Conservation (phyloP, 2,329 filamentous ascomycete species). For the Xylaria multiplex region DNA sequence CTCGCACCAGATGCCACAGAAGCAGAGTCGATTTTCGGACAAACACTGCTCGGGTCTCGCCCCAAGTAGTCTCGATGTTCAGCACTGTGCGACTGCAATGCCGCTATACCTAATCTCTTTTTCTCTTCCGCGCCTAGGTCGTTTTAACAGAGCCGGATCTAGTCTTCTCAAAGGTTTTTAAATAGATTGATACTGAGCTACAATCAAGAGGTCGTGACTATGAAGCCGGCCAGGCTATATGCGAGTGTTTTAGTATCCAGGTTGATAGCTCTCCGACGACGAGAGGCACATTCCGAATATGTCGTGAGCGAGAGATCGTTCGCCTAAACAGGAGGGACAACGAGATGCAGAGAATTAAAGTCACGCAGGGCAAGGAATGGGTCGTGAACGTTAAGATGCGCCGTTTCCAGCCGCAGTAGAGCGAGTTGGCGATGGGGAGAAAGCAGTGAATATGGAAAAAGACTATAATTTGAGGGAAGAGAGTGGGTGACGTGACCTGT, state of each 20-base stretch:
- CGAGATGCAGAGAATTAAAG: slow-evolving; percentile 31
- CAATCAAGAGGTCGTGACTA: slow-evolving; percentile 28
- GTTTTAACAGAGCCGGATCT: slow-evolving; percentile 19
- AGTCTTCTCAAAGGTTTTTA: slow-evolving; percentile 12
- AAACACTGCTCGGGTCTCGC: slow-evolving; percentile 43
- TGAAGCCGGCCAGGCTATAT: slow-evolving; percentile 29
- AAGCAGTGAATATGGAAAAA: slow-evolving; percentile 42
- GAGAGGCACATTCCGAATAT: slow-evolving; percentile 38
- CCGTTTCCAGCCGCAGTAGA: slow-evolving; percentile 36
- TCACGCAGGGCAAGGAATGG: slow-evolving; percentile 40
- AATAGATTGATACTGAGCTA: slow-evolving; percentile 18
- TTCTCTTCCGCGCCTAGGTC: slow-evolving; percentile 36
- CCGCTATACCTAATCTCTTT: slow-evolving; percentile 37
- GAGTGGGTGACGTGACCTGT: slow-evolving; percentile 41
- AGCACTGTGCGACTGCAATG: slow-evolving; percentile 46
- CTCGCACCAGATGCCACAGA: slow-evolving; percentile 44
- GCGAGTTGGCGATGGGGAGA: slow-evolving; percentile 41
- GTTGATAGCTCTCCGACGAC: slow-evolving; percentile 39
- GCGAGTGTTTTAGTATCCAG: slow-evolving; percentile 38
- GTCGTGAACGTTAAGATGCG: slow-evolving; percentile 35
- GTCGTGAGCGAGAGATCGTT: slow-evolving; percentile 35
- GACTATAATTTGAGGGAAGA: slow-evolving; percentile 45
- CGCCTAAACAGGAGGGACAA: slow-evolving; percentile 46
- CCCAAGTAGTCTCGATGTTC: slow-evolving; percentile 40
- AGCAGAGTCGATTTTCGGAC: slow-evolving; percentile 38